phyloP scores from a whole-genome alignment of 345 rosid genomes.

The Lepidium aucheri region DNA sequence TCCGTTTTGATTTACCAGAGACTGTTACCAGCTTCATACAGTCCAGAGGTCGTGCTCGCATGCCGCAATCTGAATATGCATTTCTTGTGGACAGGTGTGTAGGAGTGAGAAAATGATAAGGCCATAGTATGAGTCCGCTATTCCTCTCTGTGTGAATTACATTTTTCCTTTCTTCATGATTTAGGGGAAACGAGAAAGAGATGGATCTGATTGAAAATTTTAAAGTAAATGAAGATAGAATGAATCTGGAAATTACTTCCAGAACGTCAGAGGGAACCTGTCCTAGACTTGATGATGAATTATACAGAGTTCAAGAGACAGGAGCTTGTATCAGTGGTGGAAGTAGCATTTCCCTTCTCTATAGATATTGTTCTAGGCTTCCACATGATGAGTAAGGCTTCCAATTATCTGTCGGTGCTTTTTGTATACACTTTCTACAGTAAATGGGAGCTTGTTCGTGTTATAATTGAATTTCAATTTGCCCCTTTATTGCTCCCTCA shows the following conservation, averaged over 20 bases:
- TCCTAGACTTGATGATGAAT: slow-evolving; percentile 39
- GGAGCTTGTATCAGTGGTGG: slow-evolving; percentile 79
- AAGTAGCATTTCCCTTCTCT: slow-evolving; percentile 71
- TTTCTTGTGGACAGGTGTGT: slow-evolving; percentile 82
- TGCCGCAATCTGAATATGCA: slow-evolving; percentile 93
- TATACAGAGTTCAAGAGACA: slow-evolving; percentile 57
- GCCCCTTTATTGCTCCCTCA: slow-evolving; percentile 33
- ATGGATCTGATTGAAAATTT: slow-evolving; percentile 56
- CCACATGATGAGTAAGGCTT: slow-evolving; percentile 84
- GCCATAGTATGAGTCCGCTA: slow-evolving; percentile 1
- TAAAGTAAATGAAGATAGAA: slow-evolving; percentile 46
- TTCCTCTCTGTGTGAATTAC: not conserved
- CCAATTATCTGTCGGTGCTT: slow-evolving; percentile 14
- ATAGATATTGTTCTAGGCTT: slow-evolving; percentile 79
- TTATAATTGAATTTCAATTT: slow-evolving; percentile 6
- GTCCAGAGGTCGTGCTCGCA: slow-evolving; percentile 96
- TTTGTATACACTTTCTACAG: not conserved
- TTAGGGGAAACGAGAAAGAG: slow-evolving; percentile 71
- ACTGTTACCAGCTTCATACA: slow-evolving; percentile 93
- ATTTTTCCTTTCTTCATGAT: slow-evolving; percentile 22
- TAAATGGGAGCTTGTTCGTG: not conserved
- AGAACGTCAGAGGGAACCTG: slow-evolving; percentile 59
- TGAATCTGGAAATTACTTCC: slow-evolving; percentile 61
- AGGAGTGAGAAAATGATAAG: slow-evolving; percentile 3
- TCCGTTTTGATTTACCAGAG: slow-evolving; percentile 95